Conservation (phyloP, 2,329 filamentous ascomycete genomes). For the Fusarium hostae region DNA sequence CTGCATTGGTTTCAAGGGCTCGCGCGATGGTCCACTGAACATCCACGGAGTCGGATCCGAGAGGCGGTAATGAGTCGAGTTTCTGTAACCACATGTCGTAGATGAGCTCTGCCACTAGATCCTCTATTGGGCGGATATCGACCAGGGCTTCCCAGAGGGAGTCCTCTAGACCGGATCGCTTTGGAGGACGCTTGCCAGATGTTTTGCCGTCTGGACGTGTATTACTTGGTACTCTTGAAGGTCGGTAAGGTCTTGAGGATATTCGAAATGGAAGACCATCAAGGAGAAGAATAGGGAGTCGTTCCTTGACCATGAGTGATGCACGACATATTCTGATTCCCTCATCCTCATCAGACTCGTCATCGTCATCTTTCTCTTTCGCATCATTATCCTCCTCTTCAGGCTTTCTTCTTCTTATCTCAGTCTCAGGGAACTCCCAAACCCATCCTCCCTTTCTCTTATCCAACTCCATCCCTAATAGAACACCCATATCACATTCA, state of each 20-base stretch:
- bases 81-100: constrained; percentile 44
- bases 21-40: constrained; percentile 35
- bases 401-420: neutral
- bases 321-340: constrained; percentile 42
- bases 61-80: constrained; percentile 36
- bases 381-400: neutral
- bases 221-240: constrained; percentile 9
- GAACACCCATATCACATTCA: constrained; percentile 34
- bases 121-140: constrained; percentile 25
- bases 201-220: neutral
- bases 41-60: constrained; percentile 16
- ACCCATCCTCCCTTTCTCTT: constrained; percentile 30
- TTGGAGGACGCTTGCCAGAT: neutral
- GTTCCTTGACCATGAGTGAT: constrained; percentile 30
- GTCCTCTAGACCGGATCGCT: constrained; percentile 36
- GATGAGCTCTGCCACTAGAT: constrained; percentile 40
- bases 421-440: constrained; percentile 42
- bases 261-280: constrained; percentile 34
- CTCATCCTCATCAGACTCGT: constrained; percentile 8
- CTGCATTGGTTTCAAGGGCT: constrained; percentile 44
- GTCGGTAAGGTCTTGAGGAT: constrained; percentile 4
- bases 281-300: constrained; percentile 38
- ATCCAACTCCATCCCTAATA: constrained; percentile 32
- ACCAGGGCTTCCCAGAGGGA: constrained; percentile 32
- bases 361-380: neutral